phyloP scores from a whole-genome alignment of 371 early-diverging fungal species.

The Dichotomocladium elegans region DNA sequence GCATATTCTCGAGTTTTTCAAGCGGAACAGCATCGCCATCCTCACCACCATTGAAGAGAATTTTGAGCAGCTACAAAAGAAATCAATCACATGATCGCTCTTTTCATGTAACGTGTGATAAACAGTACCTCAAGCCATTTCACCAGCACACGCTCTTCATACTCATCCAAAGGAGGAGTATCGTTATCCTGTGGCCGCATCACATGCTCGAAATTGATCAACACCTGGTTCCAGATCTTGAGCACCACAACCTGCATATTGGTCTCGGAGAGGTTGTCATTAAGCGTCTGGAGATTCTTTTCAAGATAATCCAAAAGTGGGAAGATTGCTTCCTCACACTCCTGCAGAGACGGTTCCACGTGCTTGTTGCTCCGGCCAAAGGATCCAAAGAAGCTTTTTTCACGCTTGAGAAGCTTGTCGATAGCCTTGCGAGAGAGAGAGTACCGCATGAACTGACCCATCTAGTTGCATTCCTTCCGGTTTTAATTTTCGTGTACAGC shows the following conservation, averaged over 20 bases:
- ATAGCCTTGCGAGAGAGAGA: slow-evolving; percentile 41
- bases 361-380: slow-evolving; percentile 26
- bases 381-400: slow-evolving; percentile 37
- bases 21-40: slow-evolving; percentile 76
- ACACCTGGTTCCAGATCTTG: slow-evolving; percentile 82
- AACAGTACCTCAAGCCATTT: slow-evolving; percentile 59
- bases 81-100: neutral
- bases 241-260: slow-evolving; percentile 78
- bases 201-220: slow-evolving; percentile 65
- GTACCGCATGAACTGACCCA: slow-evolving; percentile 57
- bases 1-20: slow-evolving; percentile 68
- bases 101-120: neutral
- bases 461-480: too few relatives aligned
- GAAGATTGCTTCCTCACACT: slow-evolving; percentile 70
- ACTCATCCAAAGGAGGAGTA: slow-evolving; percentile 65
- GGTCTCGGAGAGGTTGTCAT: slow-evolving; percentile 66
- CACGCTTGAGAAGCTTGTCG: slow-evolving; percentile 33
- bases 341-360: slow-evolving; percentile 49
- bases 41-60: slow-evolving; percentile 85
- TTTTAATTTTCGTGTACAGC: too few relatives aligned
- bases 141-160: slow-evolving; percentile 69
- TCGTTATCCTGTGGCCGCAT: slow-evolving; percentile 67
- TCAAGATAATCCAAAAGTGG: slow-evolving; percentile 88
- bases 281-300: slow-evolving; percentile 74
- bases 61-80: slow-evolving; percentile 65